Evolutionary conservation across 164 flowering plant species (phyloP), one percentile per base, ranked within the genome.

Genomic region (Aristolochia californica): DNA sequence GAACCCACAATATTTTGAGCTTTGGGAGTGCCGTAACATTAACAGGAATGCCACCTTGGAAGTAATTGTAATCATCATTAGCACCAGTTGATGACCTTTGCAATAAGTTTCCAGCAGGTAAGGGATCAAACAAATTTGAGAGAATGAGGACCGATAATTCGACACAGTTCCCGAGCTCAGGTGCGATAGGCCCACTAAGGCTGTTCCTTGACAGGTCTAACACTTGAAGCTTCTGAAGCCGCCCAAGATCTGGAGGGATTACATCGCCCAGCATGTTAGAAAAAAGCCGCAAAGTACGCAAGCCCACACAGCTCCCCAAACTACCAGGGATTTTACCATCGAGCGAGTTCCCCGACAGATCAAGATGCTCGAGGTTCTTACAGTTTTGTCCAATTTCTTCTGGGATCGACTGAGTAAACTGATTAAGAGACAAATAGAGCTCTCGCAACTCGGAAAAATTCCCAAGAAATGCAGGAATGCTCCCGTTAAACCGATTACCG

Each of bases 1-100:
- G 98, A 4, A 77, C 88, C 98, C 98, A 88, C 52, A 91, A 8
- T 55, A 91, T 68, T 70, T 63, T 78, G 59, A 91, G 76, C 62
- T 83, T 86, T n/a, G 87, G 82, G 45, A 91, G 80, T 2, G 59
- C 56, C 0, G 79, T 58, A n/a, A 88, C 65, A 63, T 72, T 80
- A 24, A 5, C 30, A 12, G 98, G 95, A 65, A 88, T 67, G 3
- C 72, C 70, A 2, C 98, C 96, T 66, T 78, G 75, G 55, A 77
- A 88, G 53, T 61, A 84, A 60, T 91, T 91, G 61, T 25, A 81
- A 56, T 88, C 95, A 40, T 82, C 95, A 59, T 57, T 44, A 53
- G 59, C 57, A 11, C 63, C 64, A 61, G 56, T 60, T 21, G 62
- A 24, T 1, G 56, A 50, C 38, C 28, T 16, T 8, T 24, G n/a